Conservation (phyloP, 2,329 filamentous ascomycete genomes). For the Gnomoniopsis sp. region DNA sequence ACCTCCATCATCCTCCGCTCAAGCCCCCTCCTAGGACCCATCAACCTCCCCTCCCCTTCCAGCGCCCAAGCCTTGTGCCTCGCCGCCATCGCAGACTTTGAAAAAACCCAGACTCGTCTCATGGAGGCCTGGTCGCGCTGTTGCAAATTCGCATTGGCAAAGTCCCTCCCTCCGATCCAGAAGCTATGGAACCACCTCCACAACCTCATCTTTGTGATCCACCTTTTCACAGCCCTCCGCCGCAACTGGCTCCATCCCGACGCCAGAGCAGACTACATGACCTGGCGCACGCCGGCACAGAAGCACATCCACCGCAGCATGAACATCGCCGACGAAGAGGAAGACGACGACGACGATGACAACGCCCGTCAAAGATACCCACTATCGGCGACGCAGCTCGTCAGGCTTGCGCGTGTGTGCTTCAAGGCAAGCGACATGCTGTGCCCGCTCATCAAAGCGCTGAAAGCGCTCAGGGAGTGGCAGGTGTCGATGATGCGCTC, state of each 20-base stretch:
- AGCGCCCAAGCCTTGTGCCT: background rate
- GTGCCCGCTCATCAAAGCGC: background rate
- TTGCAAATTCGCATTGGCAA: background rate
- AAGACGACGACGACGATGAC: background rate
- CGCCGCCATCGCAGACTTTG: background rate
- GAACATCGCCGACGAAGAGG: background rate
- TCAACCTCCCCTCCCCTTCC: background rate
- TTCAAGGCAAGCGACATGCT: background rate
- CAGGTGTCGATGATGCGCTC: too few relatives aligned
- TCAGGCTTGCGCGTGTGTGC: background rate
- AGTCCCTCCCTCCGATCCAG: background rate
- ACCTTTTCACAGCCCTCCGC: background rate
- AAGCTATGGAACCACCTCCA: background rate
- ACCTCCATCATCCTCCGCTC: background rate
- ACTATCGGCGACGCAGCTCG: background rate
- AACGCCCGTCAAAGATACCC: background rate
- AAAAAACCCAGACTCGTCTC: background rate
- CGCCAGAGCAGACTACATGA: background rate
- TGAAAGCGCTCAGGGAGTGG: background rate
- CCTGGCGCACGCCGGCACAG: background rate
- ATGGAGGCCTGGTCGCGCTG: background rate
- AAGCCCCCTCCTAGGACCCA: background rate
- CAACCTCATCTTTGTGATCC: background rate
- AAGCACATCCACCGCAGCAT: background rate
- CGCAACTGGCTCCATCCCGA: background rate